Conservation (phyloP, 202 grass and related monocot species). For the Zoysia matrella region DNA sequence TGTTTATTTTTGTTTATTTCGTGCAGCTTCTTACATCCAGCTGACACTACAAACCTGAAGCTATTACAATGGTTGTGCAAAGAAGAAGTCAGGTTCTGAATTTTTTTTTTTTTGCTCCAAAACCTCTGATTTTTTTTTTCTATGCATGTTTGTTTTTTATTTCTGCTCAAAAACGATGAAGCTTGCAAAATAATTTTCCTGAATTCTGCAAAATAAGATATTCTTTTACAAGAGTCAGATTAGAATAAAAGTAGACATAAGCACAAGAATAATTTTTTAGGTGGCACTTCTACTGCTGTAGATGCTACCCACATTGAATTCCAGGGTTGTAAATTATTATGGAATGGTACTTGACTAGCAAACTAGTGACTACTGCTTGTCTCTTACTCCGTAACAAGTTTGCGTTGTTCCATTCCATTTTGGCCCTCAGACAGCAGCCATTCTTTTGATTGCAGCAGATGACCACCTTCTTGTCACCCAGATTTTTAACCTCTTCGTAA, state of each 20-base stretch:
- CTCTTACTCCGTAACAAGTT: neutral
- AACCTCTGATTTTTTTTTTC: neutral
- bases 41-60: constrained; percentile 77
- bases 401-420: no score
- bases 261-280: constrained; percentile 12
- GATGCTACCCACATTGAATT: constrained; percentile 15
- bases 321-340: neutral
- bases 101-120: no score
- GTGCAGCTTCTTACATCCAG: constrained; percentile 88
- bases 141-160: constrained; percentile 4
- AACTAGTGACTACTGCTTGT: neutral
- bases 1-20: constrained; percentile 47
- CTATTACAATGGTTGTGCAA: constrained; percentile 86
- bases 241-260: neutral
- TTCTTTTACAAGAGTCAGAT: constrained; percentile 14
- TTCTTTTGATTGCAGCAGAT: no score
- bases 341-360: neutral
- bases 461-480: no score
- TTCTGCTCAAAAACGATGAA: constrained; percentile 2
- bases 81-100: constrained; percentile 91
- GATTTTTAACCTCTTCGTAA: no score
- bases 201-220: neutral
- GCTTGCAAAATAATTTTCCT: constrained; percentile 6
- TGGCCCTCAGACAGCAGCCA: no score
- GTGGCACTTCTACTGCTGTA: neutral